A percentile compares a stretch with the other conserved stretches of the same genome.
Evolutionary conservation across 257 asterid species (phyloP).

Genomic region (Nicotiana otophora): DNA sequence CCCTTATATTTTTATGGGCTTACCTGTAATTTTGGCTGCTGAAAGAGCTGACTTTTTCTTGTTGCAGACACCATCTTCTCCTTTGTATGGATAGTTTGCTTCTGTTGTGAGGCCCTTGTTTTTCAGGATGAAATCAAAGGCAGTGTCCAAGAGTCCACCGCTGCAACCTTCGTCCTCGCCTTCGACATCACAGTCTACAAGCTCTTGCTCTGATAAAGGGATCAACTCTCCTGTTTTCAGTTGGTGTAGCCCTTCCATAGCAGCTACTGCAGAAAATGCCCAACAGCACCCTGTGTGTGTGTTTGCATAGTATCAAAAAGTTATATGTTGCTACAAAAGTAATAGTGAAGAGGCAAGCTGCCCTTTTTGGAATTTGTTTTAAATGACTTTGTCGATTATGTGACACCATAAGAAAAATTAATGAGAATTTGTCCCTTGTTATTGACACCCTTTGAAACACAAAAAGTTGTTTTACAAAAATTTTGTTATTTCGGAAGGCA

Average conservation of each 20-base stretch:
- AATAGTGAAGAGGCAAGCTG: not conserved
- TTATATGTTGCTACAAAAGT: not conserved
- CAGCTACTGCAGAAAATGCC: slow-evolving; percentile 36
- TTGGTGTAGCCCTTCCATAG: slow-evolving; percentile 25
- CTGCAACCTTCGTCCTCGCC: slow-evolving; percentile 20
- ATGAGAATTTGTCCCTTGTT: not conserved
- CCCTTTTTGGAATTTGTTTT: not conserved
- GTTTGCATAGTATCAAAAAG: not conserved
- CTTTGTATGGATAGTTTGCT: slow-evolving; percentile 28
- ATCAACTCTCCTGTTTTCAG: slow-evolving; percentile 15
- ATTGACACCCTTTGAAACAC: not conserved
- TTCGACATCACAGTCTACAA: slow-evolving; percentile 24
- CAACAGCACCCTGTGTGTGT: slow-evolving; percentile 21
- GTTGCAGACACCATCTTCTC: slow-evolving; percentile 22
- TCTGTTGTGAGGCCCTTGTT: slow-evolving; percentile 28
- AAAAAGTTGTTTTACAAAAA: not conserved
- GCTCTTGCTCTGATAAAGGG: slow-evolving; percentile 31
- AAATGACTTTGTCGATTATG: not conserved
- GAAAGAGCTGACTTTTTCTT: slow-evolving; percentile 1
- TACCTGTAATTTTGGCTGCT: slow-evolving; percentile 22
- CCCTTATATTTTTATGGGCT: not conserved
- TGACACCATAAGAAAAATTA: not conserved
- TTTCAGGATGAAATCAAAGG: slow-evolving; percentile 17
- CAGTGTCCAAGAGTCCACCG: slow-evolving; percentile 28
- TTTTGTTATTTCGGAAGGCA: not conserved